These are phyloP conservation scores for Fusarium secorum DNA, from an alignment of 2,329 filamentous ascomycete species.

Conservation along the genomic window DNA sequence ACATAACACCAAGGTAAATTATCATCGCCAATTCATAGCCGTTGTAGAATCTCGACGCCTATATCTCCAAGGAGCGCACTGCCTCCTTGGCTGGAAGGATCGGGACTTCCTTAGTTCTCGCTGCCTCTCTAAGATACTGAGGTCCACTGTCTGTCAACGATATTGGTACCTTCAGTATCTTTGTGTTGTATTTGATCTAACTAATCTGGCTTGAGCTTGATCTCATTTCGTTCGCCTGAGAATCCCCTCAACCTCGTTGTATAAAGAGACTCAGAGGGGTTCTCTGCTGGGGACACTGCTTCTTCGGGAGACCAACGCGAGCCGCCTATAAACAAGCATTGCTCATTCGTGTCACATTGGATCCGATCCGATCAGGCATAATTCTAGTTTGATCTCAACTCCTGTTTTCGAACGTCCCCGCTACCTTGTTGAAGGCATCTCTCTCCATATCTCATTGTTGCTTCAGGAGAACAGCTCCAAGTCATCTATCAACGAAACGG, in stretches of 20 bases:
- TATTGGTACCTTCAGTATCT: accelerated
- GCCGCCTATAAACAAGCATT: accelerated
- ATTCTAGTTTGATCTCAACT: accelerated
- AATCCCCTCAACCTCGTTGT: too few species aligned
- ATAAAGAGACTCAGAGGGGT: background rate
- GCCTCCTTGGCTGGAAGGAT: background rate
- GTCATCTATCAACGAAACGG: too few species aligned
- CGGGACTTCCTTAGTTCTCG: accelerated
- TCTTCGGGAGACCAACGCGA: accelerated
- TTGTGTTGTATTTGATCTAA: background rate
- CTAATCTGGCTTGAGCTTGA: background rate
- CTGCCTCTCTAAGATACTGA: background rate
- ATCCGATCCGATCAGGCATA: accelerated
- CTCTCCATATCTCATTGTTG: accelerated
- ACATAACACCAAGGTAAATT: accelerated
- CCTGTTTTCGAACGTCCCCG: background rate
- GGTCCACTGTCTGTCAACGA: accelerated
- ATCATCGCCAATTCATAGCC: accelerated
- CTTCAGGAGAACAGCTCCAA: background rate
- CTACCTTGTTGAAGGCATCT: too few species aligned
- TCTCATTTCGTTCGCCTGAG: too few species aligned
- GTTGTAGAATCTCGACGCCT: accelerated
- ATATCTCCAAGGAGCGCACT: accelerated
- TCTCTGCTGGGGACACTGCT: background rate
- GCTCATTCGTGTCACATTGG: accelerated